Base-by-base conservation (phyloP, 768 basidiomycete species). In the Suillus subaureus region DNA sequence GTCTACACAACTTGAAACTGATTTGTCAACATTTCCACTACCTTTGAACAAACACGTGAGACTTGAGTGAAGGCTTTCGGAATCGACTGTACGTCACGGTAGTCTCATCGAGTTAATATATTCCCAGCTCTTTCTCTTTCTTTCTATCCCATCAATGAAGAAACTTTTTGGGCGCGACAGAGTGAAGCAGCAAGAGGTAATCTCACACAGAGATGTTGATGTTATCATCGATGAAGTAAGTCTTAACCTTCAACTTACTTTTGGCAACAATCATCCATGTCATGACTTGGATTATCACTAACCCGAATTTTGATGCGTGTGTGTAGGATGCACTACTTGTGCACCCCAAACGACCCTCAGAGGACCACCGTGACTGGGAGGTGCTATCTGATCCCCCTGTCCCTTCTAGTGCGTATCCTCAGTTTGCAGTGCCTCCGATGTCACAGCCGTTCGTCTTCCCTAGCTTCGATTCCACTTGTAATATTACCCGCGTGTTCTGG, bases 101-200 rank as follows among this genome's bases (percentile, higher is more conserved):
- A n/a, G n/a, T n/a, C n/a, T n/a, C n/a, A n/a, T n/a, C n/a, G n/a
- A n/a, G n/a, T n/a, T n/a, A n/a, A n/a, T n/a, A n/a, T n/a, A n/a
- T n/a, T n/a, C n/a, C n/a, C n/a, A n/a, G n/a, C n/a, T n/a, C n/a
- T n/a, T n/a, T n/a, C n/a, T n/a, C n/a, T n/a, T n/a, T n/a, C n/a
- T n/a, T n/a, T n/a, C n/a, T n/a, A 33, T 33, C 52, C 7, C 26
- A 31, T 61, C 71, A 37, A 89, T 88, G 87, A 88, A 85, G 79
- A 88, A 83, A 77, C 75, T 90, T 55, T 89, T 90, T 66, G 79
- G 80, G 33, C 78, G 83, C 61, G 82, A 80, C 72, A 88, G 85
- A 70, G 68, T 72, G 63, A 86, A 82, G 73, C 64, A 72, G 39
- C 63, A 77, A 13, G 79, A 74, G 63, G 71, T 73, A 28, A 74